These are phyloP conservation scores for Glycine tomentella DNA, from an alignment of 306 rosid species.

Conservation along the genomic window DNA sequence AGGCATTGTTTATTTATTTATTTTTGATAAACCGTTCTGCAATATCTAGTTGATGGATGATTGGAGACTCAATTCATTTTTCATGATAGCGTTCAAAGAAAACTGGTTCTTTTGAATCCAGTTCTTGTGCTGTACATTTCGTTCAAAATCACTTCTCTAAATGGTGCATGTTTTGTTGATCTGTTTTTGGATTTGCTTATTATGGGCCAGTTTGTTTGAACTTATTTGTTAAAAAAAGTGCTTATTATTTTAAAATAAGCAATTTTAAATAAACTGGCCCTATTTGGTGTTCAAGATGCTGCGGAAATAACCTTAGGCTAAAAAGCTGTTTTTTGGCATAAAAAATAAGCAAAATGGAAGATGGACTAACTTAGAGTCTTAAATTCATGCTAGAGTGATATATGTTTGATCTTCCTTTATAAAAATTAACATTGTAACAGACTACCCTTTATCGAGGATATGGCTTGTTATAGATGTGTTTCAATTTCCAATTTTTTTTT, in stretches of 20 bases:
- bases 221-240: too few species aligned
- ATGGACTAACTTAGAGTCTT: background rate
- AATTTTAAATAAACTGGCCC: too few species aligned
- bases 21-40: background rate
- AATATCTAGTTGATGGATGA: background rate
- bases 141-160: background rate
- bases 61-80: background rate
- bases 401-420: conserved; percentile 7
- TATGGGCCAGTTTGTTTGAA: too few species aligned
- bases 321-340: background rate
- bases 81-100: background rate
- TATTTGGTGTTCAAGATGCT: conserved; percentile 3
- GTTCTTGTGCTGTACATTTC: background rate
- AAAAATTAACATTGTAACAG: background rate
- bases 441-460: background rate
- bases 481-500: conserved; percentile 11
- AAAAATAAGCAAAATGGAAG: background rate
- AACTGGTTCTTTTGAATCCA: background rate
- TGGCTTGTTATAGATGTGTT: background rate
- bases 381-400: background rate
- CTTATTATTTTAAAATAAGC: too few species aligned
- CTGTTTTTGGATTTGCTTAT: conserved; percentile 14
- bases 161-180: background rate
- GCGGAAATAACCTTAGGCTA: background rate
- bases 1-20: too few species aligned